Evolutionary conservation across 306 rosid species (phyloP).

Genomic region (Carpinus viminea): DNA sequence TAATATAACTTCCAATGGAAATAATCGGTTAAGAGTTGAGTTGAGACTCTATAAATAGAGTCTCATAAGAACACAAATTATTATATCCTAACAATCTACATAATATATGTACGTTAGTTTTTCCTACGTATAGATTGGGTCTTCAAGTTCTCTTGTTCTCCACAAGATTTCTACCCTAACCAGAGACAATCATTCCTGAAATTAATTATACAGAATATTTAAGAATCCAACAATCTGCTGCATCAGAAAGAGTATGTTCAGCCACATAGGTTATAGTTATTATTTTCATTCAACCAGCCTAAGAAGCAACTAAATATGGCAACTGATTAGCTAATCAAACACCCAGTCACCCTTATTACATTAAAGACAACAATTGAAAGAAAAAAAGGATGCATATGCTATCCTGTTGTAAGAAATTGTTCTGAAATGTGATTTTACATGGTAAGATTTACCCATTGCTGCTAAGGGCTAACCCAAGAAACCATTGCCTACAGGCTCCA

Average conservation of each 20-base stretch:
- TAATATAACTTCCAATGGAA: no score
- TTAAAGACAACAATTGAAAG: neutral
- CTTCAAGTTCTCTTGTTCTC: no score
- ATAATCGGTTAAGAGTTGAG: no score
- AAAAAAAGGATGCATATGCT: neutral
- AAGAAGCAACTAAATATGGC: neutral
- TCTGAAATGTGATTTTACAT: constrained; percentile 22
- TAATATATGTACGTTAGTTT: no score
- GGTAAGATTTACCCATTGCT: constrained; percentile 16
- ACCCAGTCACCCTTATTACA: neutral
- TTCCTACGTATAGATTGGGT: no score
- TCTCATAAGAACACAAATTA: no score
- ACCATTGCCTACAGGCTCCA: neutral
- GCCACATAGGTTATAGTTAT: neutral
- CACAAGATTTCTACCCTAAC: no score
- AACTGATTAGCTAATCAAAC: neutral
- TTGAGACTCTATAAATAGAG: no score
- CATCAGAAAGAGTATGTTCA: neutral
- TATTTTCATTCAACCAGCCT: neutral
- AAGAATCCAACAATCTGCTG: neutral
- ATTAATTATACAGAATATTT: no score
- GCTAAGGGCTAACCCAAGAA: neutral
- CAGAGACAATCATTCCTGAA: no score
- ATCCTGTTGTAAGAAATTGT: neutral
- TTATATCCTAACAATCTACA: no score